Base-by-base conservation (phyloP, 2,329 filamentous ascomycete species). In the Ceratocystis cacaofunesta region DNA sequence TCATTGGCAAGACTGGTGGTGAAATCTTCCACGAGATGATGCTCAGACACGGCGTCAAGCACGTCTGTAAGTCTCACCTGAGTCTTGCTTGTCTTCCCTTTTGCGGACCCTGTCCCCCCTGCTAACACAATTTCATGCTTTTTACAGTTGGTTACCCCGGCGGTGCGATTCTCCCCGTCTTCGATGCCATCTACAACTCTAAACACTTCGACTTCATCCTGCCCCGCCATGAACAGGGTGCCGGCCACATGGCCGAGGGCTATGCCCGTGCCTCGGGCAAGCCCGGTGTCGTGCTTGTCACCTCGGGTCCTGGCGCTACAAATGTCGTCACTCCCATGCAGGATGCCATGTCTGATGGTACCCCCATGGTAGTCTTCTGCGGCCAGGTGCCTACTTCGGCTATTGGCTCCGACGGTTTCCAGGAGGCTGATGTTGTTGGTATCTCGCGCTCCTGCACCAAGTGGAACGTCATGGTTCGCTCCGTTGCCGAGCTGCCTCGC, bases 11-110 rank as follows among this genome's bases (percentile, higher is more conserved):
- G 82, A 95, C 85, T 62, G 92, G 94, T 73, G 94, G 94, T 73
- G 87, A 96, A 76, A 96, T 97, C 71, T 96, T 97, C 77, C 92
- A 97, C 76, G 92, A 97, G 78, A 97, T 97, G 92, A 96, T 99
- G 92, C 82, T 95, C 68, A 83, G 92, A 73, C 89, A 92, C 71
- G 84, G 81, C 71, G 92, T 99, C 66, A 94, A 96, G 79, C 90
- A 96, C 75, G 84, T 97, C 73, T 97, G 90, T 95, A 81, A 74
- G 90, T 86, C 69, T 64, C 65, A 61, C 15, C 30, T 52, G 8
- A 52, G 10, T 52, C 48, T 52, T 12, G 6, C 19, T 7, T 48
- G 17, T 19, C 48, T 25, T 25, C 63, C 25, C 25, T 52, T 12
- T 41, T 61, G 55, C 63, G 61, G 61, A 65, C 55, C 69, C 65